Evolutionary conservation across 306 rosid species (phyloP).

Genomic region (Corylus avellana): DNA sequence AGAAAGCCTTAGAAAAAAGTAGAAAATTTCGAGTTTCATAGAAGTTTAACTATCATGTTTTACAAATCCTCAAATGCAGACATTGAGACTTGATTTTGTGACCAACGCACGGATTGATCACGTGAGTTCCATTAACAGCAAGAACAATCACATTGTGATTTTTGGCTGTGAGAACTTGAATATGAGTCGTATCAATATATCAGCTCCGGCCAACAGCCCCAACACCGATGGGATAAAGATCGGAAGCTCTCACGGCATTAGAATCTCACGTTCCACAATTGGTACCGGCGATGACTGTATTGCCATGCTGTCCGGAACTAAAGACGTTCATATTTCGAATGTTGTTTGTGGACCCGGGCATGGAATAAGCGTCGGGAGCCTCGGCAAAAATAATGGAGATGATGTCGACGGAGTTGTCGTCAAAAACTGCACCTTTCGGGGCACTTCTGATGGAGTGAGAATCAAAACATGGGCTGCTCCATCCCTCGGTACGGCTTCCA

Average conservation of each 20-base stretch:
- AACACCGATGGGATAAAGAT: conserved; percentile 83
- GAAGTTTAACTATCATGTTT: no score
- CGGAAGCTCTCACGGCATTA: conserved; percentile 25
- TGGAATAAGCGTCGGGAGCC: conserved; percentile 72
- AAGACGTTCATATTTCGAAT: conserved; percentile 20
- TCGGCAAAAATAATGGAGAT: conserved; percentile 39
- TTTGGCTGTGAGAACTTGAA: no score
- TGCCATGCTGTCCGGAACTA: conserved; percentile 49
- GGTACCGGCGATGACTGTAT: conserved; percentile 67
- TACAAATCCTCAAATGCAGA: no score
- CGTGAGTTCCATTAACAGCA: no score
- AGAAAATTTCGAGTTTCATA: no score
- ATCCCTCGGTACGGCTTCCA: conserved; percentile 22
- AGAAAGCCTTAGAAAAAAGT: no score
- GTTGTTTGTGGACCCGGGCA: conserved; percentile 74
- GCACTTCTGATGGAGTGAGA: conserved; percentile 51
- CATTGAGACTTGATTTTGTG: no score
- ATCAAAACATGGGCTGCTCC: conserved; percentile 64
- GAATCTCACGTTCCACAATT: conserved; percentile 24
- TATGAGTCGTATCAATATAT: no score
- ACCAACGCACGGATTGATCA: no score
- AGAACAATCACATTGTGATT: no score
- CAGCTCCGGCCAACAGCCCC: conserved; percentile 49
- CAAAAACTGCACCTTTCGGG: conserved; percentile 40
- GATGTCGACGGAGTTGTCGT: conserved; percentile 44